phyloP scores from a whole-genome alignment of 805 yeast species.

The Sugiyamaella valdiviana region DNA sequence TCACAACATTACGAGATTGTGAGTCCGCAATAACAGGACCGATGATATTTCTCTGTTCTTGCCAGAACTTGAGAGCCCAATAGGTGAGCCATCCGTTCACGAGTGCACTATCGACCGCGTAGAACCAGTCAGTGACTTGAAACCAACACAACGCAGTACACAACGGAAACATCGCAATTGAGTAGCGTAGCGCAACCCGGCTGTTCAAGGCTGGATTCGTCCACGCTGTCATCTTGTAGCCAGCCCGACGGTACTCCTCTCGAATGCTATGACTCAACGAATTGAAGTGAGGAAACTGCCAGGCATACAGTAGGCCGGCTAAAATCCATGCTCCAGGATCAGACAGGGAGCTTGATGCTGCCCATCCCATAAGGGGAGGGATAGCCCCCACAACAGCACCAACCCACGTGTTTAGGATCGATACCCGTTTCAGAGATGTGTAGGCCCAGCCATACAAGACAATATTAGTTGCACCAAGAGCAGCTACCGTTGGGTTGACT shows the following conservation, averaged over 20 bases:
- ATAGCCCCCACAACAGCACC: conserved; percentile 99
- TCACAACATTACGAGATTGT: conserved; percentile 2
- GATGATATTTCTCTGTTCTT: conserved; percentile 53
- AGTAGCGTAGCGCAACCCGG: conserved; percentile 84
- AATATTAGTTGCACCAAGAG: conserved; percentile 74
- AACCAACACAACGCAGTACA: conserved; percentile 76
- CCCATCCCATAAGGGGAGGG: conserved; percentile 99
- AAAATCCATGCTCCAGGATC: conserved; percentile 95
- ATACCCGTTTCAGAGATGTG: conserved; percentile 80
- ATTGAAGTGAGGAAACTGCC: conserved; percentile 99
- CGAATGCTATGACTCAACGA: conserved; percentile 82
- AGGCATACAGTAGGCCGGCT: conserved; percentile 83
- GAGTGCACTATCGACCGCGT: conserved; percentile 71
- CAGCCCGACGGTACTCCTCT: conserved; percentile 84
- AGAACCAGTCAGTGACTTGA: conserved; percentile 76
- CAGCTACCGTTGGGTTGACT: conserved; percentile 79
- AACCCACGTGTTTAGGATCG: conserved; percentile 92
- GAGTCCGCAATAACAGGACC: conserved; percentile 14
- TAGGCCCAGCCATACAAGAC: conserved; percentile 82
- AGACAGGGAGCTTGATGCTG: conserved; percentile 57
- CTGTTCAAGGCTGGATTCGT: conserved; percentile 89
- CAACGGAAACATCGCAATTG: conserved; percentile 88
- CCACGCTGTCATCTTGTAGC: conserved; percentile 96
- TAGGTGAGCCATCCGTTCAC: conserved; percentile 82
- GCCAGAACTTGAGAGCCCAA: conserved; percentile 78